Base-by-base conservation (phyloP, 805 yeast genomes). In the Ogataea corticis region DNA sequence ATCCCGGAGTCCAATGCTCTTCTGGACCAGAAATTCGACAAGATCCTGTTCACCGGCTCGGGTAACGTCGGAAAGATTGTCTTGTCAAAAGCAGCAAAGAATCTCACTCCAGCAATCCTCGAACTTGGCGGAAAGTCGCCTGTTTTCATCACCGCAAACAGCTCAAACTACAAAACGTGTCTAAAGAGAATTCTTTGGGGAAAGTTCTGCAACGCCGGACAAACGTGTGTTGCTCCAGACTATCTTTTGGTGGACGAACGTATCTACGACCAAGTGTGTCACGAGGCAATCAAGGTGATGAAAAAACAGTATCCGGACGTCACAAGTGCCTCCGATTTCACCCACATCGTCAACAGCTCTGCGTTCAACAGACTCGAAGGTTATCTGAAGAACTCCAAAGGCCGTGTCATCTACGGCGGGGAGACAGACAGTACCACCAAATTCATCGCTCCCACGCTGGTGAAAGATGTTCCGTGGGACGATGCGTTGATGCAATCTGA, bases 101-200 rank as follows among this genome's bases (percentile, higher is more conserved):
- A 79, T 16, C 72, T 91, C 54, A 88, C 96, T 1, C 97, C 97
- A 0, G 76, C 77, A 10, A 67, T 86, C 7, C 73, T 91, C 50
- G 98, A 91, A 67, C 72, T 91, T 36, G 97, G 98, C 43, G 98
- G 98, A 4, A 92, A 92, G 65, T 84, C 92, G 7, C 98, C 98
- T 0, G 86, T 79, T 2, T 76, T 90, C 55, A 69, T 91, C 10
- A 75, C 89, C 30, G 70, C 75, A 33, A 70, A 73, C 46, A 41
- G 74, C 69, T 38, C 71, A 70, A 51, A 79, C 45, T 55, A 81
- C 30, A 58, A 66, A 9, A 63, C 68, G 1, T 42, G 54, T 13
- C 16, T 50, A 9, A 38, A 75, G 52, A 77, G 97, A 65, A 67
- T 88, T 13, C 74, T 76, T 1, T 87, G 94, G 87, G 92, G 91